Base-by-base conservation (phyloP, 169 alveolate species). In the Cryptosporidium bovis region DNA sequence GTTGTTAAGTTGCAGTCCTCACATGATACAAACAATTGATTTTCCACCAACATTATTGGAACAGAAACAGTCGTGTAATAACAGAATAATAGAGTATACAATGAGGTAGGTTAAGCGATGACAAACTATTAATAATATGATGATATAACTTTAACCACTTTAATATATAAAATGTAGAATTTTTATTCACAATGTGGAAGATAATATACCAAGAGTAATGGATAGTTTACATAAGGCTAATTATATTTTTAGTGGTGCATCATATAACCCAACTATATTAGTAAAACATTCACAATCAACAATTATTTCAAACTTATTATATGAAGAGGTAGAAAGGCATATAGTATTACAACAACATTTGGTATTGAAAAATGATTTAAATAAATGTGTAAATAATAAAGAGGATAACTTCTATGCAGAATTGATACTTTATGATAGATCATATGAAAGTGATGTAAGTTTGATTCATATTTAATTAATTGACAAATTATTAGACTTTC, bases 381-480 rank as follows among this genome's bases (percentile, higher is more conserved):
- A 40, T 77, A 56, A 46, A 29, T 60, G 77, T 27, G n/a, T 27
- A 18, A 77, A 46, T 27, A 60, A 56, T 40, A 18, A 53, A 18
- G 85, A 77, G 50, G 71, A 77, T 40, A 77, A 56, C 29, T 62
- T 60, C 44, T 77, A 56, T 77, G 69, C 71, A 1, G 85, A 77
- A 24, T 33, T 77, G 15, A 50, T 77, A 5, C 33, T 77, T 44
- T 77, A 77, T 77, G 71, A 77, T 16, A 77, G 85, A 44, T 56
- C 85, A 34, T 77, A 27, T 77, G 64, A 53, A 20, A 48, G 16
- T 77, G 85, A 77, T 77, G 85, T 77, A 77, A 77, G 85, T 77
- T 77, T 40, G 18, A 65, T n/a, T 40, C 10, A 40, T 40, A 40
- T 0, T 24, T 40, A 40, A 40, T 8, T 40, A 40, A 3, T 40